Evolutionary conservation across 345 rosid genomes (phyloP).

Genomic region (Melaleuca quinquenervia): DNA sequence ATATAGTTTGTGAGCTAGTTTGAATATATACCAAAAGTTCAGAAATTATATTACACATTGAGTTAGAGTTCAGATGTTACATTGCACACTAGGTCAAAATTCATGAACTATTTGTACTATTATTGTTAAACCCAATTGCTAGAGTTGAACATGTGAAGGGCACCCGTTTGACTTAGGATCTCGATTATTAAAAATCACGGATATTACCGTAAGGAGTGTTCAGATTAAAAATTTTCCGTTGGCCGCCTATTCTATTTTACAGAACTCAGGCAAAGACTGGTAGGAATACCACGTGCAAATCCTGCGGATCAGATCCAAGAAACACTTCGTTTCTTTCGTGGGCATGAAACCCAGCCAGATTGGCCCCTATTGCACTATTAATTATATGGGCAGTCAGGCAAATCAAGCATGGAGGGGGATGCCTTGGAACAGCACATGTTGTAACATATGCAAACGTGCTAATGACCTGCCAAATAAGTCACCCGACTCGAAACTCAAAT

Average conservation of each 20-base stretch:
- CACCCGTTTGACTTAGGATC: background rate
- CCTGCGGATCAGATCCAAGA: background rate
- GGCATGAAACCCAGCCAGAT: background rate
- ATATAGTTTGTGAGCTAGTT: too few relatives aligned
- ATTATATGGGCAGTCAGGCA: background rate
- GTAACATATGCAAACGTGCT: background rate
- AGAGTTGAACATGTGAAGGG: background rate
- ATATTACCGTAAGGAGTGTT: background rate
- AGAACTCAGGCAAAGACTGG: background rate
- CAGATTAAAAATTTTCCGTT: background rate
- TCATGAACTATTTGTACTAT: too few relatives aligned
- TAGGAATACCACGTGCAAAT: background rate
- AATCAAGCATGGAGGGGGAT: background rate
- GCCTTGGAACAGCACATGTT: background rate
- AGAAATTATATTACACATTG: too few relatives aligned
- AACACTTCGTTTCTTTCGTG: background rate
- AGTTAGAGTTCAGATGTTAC: too few relatives aligned
- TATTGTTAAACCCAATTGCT: too few relatives aligned
- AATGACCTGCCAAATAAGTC: background rate
- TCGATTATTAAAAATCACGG: background rate
- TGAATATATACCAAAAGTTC: too few relatives aligned
- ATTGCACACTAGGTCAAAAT: too few relatives aligned
- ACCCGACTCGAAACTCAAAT: accelerated
- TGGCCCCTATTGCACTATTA: background rate
- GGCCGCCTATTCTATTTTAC: background rate